These are phyloP conservation scores for Ramichloridium luteum DNA, from an alignment of 2,329 filamentous ascomycete genomes.

Conservation along the genomic window DNA sequence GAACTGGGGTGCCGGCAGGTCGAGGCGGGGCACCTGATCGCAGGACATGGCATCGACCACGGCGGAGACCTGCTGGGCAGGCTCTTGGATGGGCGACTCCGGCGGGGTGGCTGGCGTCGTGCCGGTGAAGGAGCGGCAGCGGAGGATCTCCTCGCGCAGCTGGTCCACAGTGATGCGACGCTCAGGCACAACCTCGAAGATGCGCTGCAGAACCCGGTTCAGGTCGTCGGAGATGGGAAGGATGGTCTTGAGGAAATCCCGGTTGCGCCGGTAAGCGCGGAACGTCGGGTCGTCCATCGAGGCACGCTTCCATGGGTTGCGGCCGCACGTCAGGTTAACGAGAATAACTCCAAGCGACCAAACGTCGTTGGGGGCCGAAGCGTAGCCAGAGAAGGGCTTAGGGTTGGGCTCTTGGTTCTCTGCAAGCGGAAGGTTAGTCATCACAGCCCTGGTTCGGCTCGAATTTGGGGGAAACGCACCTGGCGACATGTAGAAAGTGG, in stretches of 20 bases:
- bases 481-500: conserved; percentile 99
- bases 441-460: neutral
- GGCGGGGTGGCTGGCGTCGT: conserved; percentile 32
- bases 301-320: conserved; percentile 97
- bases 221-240: conserved; percentile 81
- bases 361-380: conserved; percentile 87
- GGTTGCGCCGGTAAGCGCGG: conserved; percentile 73
- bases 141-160: conserved; percentile 62
- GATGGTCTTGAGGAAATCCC: conserved; percentile 82
- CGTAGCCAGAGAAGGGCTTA: conserved; percentile 64
- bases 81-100: conserved; percentile 30
- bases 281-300: conserved; percentile 91
- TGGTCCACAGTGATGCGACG: conserved; percentile 72
- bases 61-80: conserved; percentile 9
- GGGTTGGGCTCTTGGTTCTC: conserved; percentile 77
- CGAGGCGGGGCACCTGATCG: conserved; percentile 18
- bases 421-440: conserved; percentile 28
- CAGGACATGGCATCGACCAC: conserved; percentile 5
- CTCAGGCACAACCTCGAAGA: conserved; percentile 77
- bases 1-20: conserved; percentile 20
- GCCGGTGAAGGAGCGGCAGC: conserved; percentile 66
- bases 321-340: conserved; percentile 92
- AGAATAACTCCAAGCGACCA: conserved; percentile 98
- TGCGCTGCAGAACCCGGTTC: conserved; percentile 71
- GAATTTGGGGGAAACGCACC: conserved; percentile 44